Evolutionary conservation across 169 alveolate species (phyloP), one percentile per base, ranked within the genome.

Genomic region (Plasmodium ovale): DNA sequence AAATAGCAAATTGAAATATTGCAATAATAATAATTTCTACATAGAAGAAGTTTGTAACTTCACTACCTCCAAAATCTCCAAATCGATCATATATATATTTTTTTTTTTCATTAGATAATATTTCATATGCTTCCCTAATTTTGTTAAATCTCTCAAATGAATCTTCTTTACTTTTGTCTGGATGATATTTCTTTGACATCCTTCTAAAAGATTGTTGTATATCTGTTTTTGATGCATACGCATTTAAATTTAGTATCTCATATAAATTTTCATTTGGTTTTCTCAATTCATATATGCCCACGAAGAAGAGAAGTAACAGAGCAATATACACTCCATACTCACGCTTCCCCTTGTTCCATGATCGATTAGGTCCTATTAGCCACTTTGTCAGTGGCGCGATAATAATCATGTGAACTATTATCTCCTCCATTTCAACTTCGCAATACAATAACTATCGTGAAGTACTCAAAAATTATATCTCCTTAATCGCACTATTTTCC

Each of bases 81-180:
- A 93, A 93, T 68, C 95, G 85, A 88, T 98, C 99, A 92, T 96
- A 97, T 9, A 95, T 93, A 84, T 94, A 79, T 84, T 98, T 93
- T 69, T 95, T 95, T 77, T 97, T 97, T 33, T 94, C 92, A 87
- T 96, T 96, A 60, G 93, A 71, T 53, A 97, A 91, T 1, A 97
- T 96, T 87, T 97, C 99, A 89, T 97, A 96, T 9, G 99, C 98
- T 91, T 97, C 95, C 71, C 98, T 96, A 19, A 97, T 94, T 79
- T 94, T 94, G 90, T 93, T 96, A 93, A 95, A 97, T 42, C 91
- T 92, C 5, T 94, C 96, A 49, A 94, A 95, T 62, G 96, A 95
- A 60, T 95, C 97, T 49, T 92, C 94, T 87, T 93, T 95, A 90
- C 87, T 93, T 12, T 92, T 87, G 87, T 97, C 99, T 7, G 99